phyloP scores from a whole-genome alignment of 2,329 filamentous ascomycete species.

The Pseudogymnoascus sp. region DNA sequence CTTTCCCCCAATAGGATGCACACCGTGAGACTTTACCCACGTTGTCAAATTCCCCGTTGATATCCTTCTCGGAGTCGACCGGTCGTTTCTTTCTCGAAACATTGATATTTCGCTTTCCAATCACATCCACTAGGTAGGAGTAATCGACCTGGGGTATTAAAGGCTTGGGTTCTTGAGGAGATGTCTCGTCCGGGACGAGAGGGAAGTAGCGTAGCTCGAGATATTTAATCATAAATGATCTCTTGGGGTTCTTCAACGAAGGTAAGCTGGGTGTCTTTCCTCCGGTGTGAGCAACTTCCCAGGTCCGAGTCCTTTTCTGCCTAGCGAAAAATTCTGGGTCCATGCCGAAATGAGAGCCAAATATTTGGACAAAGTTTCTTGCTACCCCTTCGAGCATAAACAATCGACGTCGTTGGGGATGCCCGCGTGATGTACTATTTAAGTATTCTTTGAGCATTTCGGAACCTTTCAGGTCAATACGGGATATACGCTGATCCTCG shows the following conservation, averaged over 20 bases:
- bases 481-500: neutral
- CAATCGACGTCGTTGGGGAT: neutral
- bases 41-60: neutral
- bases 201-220: neutral
- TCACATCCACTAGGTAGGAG: neutral
- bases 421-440: neutral
- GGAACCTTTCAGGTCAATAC: neutral
- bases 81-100: neutral
- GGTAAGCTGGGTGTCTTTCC: neutral
- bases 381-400: neutral
- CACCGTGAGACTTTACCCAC: neutral
- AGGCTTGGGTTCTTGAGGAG: neutral
- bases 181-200: neutral
- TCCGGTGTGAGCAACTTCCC: neutral
- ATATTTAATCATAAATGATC: neutral
- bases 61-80: neutral
- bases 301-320: neutral
- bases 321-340: neutral
- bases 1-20: neutral
- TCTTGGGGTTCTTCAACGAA: neutral
- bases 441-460: neutral
- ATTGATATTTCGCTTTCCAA: neutral
- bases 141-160: neutral
- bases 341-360: neutral
- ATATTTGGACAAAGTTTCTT: neutral